Evolutionary conservation across 202 grass and related monocot species (phyloP), one percentile per base, ranked within the genome.

Genomic region (Tripidium arundinaceum): DNA sequence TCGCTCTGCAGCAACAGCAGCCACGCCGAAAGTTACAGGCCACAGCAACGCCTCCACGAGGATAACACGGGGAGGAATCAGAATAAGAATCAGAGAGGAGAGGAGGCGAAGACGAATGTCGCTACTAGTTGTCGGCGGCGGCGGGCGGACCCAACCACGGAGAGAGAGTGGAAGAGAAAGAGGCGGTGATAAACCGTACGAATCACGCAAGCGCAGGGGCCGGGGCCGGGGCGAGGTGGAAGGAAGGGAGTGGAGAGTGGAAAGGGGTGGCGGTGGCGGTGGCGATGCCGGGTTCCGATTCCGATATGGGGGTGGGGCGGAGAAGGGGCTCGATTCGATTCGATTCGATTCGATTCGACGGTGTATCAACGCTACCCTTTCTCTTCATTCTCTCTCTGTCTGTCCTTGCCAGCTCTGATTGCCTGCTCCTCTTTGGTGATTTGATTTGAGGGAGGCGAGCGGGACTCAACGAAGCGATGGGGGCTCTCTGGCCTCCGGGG

Each of bases 161-260:
- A 75, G 88, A 83, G 81, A 93, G 87, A 83, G 84, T 42, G 82
- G 84, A 88, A 80, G 89, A 92, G 91, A 92, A 93, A 92, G 85
- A 83, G 82, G 89, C 87, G 90, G 83, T 92, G 91, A 98, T 89
- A 89, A 88, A 91, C 91, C 88, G 92, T 93, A 93, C 92, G 86
- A 94, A 94, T 94, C 90, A 91, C 90, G 95, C 88, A 84, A 98
- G 29, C 42, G 70, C 49, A n/a, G n/a, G n/a, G 86, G 28, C n/a
- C n/a, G n/a, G 27, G 33, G 4, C 42, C 13, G 68, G 52, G 39
- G 55, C 58, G 47, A 2, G 68, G 43, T 4, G n/a, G n/a, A n/a
- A n/a, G 25, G 62, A 8, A 16, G 50, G 76, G 77, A 40, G 50
- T 41, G 61, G 72, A 74, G 70, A 80, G 73, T 24, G n/a, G 49